Conservation (phyloP, 805 yeast genomes). For the Candida sphagnicola region DNA sequence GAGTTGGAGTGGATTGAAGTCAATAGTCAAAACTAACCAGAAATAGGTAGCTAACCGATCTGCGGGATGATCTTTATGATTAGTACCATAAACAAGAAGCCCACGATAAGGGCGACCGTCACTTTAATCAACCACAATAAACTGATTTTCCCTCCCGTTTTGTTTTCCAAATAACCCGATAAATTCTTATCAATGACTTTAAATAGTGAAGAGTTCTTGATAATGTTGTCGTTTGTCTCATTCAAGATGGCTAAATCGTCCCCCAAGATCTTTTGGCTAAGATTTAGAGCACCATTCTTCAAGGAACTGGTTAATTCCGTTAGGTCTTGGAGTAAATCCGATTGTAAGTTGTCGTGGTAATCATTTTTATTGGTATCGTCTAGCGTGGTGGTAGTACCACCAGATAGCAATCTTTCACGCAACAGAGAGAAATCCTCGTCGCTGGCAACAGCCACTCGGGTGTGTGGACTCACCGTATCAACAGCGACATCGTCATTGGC, state of each 20-base stretch:
- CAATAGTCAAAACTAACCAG: background rate
- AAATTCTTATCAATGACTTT: slow-evolving; percentile 31
- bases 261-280: slow-evolving; percentile 30
- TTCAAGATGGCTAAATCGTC: slow-evolving; percentile 33
- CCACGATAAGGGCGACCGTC: slow-evolving; percentile 19
- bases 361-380: slow-evolving; percentile 16
- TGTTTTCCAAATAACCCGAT: slow-evolving; percentile 32
- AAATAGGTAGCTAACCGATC: slow-evolving; percentile 15
- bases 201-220: slow-evolving; percentile 26
- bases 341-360: slow-evolving; percentile 44
- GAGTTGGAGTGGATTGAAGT: too few species aligned
- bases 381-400: slow-evolving; percentile 13
- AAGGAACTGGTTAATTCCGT: slow-evolving; percentile 44
- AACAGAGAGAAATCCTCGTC: slow-evolving; percentile 18
- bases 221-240: slow-evolving; percentile 32
- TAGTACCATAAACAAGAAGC: slow-evolving; percentile 28
- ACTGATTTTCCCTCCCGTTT: slow-evolving; percentile 38
- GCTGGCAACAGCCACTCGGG: background rate
- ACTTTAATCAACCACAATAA: slow-evolving; percentile 34
- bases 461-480: background rate
- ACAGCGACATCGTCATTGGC: background rate
- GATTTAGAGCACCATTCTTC: slow-evolving; percentile 43
- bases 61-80: slow-evolving; percentile 34
- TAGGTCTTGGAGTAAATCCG: slow-evolving; percentile 46
- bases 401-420: slow-evolving; percentile 21